Conservation (phyloP, 176 grass and related monocot species). For the Aegilops bicornis region DNA sequence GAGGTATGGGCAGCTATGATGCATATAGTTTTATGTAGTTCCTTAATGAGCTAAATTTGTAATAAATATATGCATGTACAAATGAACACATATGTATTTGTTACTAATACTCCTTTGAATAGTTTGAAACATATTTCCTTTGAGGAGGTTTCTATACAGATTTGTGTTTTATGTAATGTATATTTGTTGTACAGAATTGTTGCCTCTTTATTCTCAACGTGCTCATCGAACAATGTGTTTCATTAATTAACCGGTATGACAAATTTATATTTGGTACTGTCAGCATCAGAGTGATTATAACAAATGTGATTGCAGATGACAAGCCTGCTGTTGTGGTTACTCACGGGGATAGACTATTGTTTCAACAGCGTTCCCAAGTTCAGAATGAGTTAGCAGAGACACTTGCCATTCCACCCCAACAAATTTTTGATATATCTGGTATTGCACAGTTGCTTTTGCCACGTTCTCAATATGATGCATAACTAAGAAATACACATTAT, state of each 20-base stretch:
- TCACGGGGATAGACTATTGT: slow-evolving; percentile 51
- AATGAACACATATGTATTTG: slow-evolving; percentile 1
- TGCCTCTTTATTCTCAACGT: neutral
- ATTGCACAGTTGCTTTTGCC: neutral
- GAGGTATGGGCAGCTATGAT: slow-evolving; percentile 43
- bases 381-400: slow-evolving; percentile 45
- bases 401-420: slow-evolving; percentile 50
- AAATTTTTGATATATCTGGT: slow-evolving; percentile 77
- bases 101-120: neutral
- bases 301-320: slow-evolving; percentile 48
- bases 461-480: neutral
- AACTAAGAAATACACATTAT: neutral
- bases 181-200: slow-evolving; percentile 13
- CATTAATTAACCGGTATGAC: neutral
- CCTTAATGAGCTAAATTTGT: neutral
- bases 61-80: neutral
- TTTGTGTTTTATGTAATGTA: neutral
- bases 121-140: neutral
- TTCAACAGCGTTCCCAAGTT: slow-evolving; percentile 39
- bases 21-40: slow-evolving; percentile 4
- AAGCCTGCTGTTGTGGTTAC: slow-evolving; percentile 65
- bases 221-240: neutral
- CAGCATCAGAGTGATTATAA: neutral
- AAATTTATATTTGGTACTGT: neutral
- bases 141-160: neutral